Evolutionary conservation across 1,284 basidiomycete genomes (phyloP), one percentile per base, ranked within the genome.

Genomic region (Neonothopanus nambi): DNA sequence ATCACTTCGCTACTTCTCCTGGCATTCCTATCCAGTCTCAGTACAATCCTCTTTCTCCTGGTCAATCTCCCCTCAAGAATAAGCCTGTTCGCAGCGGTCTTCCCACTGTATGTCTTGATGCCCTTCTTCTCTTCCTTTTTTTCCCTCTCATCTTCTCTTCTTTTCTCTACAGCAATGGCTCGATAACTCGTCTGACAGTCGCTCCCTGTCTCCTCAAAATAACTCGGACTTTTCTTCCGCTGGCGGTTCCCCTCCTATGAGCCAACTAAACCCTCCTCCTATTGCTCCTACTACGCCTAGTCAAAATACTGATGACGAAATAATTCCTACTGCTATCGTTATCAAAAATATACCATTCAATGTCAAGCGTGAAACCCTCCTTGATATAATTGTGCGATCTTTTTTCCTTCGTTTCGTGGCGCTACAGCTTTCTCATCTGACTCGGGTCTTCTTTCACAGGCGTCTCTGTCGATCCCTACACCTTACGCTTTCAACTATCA

Each of bases 401-500:
- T 55, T 47, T 36, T 30, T 26, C 21, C 3, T 33, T 54, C 37
- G 13, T 39, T 49, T 55, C 37, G 28, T 57, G 26, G 24, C 8
- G 3, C 35, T 49, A n/a, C n/a, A n/a, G n/a, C 18, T 48, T 57
- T 45, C n/a, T 57, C 42, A 60, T 63, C 40, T 45, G 17, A 46
- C 44, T 60, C 65, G 52, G 55, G 57, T 57, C 13, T 35, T 18
- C 54, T 40, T 48, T 42, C 53, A 43, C 61, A 93, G 91, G 87
- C 91, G 65, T 97, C 93, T 57, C 77, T 99, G 57, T 83, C 89
- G 33, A 97, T 98, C 65, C 95, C 96, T 55, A 91, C 95, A 18
- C 97, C 97, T n/a, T 99, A 99, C 70, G 97, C 97, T 20, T 99
- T 99, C 84, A 99, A 99, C 73, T 97, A 97, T 67, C 95, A 98